These are phyloP conservation scores for Rhizophagus sp. DNA, from an alignment of 192 early-diverging fungal species.

Conservation along the genomic window DNA sequence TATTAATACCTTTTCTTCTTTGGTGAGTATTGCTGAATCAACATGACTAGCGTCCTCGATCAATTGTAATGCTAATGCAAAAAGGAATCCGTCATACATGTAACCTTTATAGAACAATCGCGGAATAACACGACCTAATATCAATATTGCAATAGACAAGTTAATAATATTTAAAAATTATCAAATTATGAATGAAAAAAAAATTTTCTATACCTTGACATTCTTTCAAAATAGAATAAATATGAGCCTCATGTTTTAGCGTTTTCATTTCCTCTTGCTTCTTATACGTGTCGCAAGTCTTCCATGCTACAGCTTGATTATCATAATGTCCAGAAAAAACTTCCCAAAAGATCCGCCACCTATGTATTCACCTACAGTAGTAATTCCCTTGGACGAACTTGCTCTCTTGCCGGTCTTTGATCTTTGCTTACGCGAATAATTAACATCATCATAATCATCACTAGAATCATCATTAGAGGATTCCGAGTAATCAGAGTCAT, in stretches of 20 bases:
- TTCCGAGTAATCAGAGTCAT: neutral
- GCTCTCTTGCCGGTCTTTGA: too few relatives aligned
- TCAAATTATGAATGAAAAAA: slow-evolving; percentile 12
- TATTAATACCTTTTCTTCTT: too few relatives aligned
- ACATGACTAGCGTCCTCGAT: neutral
- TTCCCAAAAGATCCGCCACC: neutral
- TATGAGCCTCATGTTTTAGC: slow-evolving; percentile 9
- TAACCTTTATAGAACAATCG: slow-evolving; percentile 22
- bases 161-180: slow-evolving; percentile 6
- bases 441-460: neutral
- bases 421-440: too few relatives aligned
- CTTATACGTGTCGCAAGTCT: slow-evolving; percentile 20
- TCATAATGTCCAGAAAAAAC: slow-evolving; percentile 18
- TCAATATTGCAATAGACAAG: slow-evolving; percentile 26
- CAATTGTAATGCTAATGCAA: slow-evolving; percentile 6
- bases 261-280: neutral
- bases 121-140: slow-evolving; percentile 9
- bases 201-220: slow-evolving; percentile 11
- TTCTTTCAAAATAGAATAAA: slow-evolving; percentile 19
- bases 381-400: slow-evolving; percentile 2
- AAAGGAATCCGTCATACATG: slow-evolving; percentile 5
- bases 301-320: slow-evolving; percentile 7
- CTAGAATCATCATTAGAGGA: neutral
- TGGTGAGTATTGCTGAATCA: neutral
- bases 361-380: slow-evolving; percentile 14